Conservation (phyloP, 495 filamentous ascomycete genomes). For the Aspergillus affinis region DNA sequence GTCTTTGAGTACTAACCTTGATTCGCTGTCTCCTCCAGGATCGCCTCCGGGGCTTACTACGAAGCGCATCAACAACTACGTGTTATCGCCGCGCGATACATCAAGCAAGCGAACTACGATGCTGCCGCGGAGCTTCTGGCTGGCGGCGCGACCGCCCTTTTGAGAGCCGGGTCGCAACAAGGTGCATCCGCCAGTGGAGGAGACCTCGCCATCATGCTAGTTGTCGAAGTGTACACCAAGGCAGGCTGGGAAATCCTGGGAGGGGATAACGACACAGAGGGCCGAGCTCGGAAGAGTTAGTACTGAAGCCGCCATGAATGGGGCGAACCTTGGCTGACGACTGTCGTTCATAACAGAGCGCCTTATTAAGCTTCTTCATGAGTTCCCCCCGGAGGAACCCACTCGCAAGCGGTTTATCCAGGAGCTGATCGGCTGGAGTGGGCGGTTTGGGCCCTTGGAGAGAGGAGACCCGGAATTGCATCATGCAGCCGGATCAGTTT, state of each 20-base stretch:
- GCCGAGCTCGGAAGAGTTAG: conserved; percentile 46
- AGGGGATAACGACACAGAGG: conserved; percentile 43
- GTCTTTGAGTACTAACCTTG: conserved; percentile 12
- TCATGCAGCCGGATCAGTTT: conserved; percentile 85
- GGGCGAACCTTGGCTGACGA: not conserved
- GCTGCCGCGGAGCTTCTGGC: conserved; percentile 84
- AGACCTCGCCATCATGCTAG: conserved; percentile 78
- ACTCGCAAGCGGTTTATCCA: conserved; percentile 87
- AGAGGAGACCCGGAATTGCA: conserved; percentile 94
- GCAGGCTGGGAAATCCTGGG: conserved; percentile 71
- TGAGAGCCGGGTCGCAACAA: conserved; percentile 77
- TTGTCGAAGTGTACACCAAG: conserved; percentile 86
- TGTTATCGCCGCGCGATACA: conserved; percentile 87
- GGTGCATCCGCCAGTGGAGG: conserved; percentile 79
- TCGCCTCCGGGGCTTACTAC: conserved; percentile 89
- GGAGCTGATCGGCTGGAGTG: conserved; percentile 88
- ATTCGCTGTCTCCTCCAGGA: conserved; percentile 51
- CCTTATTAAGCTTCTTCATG: conserved; percentile 63
- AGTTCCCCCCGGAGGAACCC: conserved; percentile 81
- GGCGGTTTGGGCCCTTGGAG: conserved; percentile 79
- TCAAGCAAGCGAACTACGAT: conserved; percentile 77
- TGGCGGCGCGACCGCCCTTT: conserved; percentile 77
- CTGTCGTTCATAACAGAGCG: conserved; percentile 40
- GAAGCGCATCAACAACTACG: conserved; percentile 97
- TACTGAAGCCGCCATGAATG: not conserved